Base-by-base conservation (phyloP, 495 filamentous ascomycete genomes). In the Aspergillus coremiiformis region DNA sequence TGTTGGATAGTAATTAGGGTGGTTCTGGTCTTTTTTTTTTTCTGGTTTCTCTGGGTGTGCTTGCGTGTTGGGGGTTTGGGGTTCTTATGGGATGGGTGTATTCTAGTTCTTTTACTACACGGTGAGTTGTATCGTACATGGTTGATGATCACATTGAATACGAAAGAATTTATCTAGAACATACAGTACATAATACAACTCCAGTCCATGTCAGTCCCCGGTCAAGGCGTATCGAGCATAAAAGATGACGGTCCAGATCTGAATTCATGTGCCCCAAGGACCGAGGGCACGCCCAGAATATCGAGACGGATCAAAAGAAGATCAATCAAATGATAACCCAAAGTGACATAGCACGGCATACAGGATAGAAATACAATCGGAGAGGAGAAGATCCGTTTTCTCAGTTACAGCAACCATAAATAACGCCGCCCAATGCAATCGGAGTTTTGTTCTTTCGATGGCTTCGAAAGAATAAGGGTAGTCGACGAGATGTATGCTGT, bases 1-100 rank as follows among this genome's bases (percentile, higher is more conserved):
- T 86, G 49, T 65, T 88, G 51, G 84, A 88, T 58, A 73, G 68
- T 49, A 60, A 72, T 54, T 71, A 32, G 29, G 8, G 24, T 27
- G 8, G 4, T 12, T 32, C 29, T 32, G 5, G 5, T 32, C 2
- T 9, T 32, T 32, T 32, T 32, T 12, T 12, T 12, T 32, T 32
- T 32, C 29, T 32, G 5, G 5, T 32, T 12, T 8, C 24, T 8
- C 24, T 27, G 4, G 24, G 4, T 27, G 24, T 27, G 8, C 24
- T 27, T 27, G 8, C 8, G 11, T 32, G 29, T 12, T 32, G 29
- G 5, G 2, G 11, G 29, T 32, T 32, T 12, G 29, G 29, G 6
- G 11, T 32, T 8, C 8, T 27, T 27, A n/a, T 27, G 29, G 29
- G 29, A 32, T 32, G 5, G 29, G 29, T 4, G 24, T 4, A 4